Conservation (phyloP, 805 yeast genomes). For the Wickerhamiella lipophila region DNA sequence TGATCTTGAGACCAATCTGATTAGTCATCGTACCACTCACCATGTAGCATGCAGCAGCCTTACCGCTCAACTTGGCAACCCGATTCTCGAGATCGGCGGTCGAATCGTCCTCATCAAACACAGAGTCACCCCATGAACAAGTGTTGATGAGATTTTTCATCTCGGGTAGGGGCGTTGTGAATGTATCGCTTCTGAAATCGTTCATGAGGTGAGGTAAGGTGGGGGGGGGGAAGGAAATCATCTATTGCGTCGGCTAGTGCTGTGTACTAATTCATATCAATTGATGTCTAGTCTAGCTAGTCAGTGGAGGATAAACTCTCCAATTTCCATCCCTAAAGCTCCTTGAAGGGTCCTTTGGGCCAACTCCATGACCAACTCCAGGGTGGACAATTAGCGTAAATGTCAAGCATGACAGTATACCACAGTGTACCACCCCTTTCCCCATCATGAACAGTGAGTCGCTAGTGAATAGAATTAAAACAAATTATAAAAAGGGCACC, state of each 20-base stretch:
- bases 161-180: slow-evolving; percentile 69
- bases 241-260: no score
- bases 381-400: neutral
- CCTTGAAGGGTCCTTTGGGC: no score
- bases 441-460: neutral
- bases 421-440: neutral
- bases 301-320: no score
- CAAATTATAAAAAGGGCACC: neutral
- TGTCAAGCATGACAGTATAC: neutral
- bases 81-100: slow-evolving; percentile 51
- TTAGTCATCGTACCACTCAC: slow-evolving; percentile 85
- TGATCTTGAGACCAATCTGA: slow-evolving; percentile 71
- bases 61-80: slow-evolving; percentile 60
- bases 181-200: slow-evolving; percentile 51
- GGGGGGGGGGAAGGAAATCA: no score
- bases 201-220: neutral
- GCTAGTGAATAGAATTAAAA: slow-evolving; percentile 1
- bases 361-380: no score
- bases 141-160: slow-evolving; percentile 51
- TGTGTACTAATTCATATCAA: no score
- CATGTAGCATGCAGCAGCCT: slow-evolving; percentile 69
- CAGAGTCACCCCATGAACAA: slow-evolving; percentile 71
- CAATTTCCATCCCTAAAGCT: no score
- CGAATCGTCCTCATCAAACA: slow-evolving; percentile 70
- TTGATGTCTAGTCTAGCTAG: no score